Conservation (phyloP, 805 yeast genomes). For the Yarrowia osloensis region DNA sequence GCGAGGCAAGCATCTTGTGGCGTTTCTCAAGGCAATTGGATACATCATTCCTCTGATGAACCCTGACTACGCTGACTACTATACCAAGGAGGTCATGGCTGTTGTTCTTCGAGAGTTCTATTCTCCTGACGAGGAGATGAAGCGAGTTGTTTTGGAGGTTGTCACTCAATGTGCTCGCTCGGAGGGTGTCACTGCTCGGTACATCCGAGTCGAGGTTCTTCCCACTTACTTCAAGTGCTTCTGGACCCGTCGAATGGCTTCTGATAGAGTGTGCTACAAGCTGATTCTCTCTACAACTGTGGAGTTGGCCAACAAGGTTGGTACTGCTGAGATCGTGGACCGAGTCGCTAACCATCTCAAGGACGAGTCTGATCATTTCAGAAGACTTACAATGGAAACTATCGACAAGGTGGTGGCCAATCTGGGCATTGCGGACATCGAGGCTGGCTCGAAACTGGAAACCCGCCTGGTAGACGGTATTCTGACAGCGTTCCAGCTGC, state of each 20-base stretch:
- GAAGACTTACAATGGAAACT: constrained; percentile 77
- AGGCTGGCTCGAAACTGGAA: constrained; percentile 54
- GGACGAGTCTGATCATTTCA: constrained; percentile 79
- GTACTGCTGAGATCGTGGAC: constrained; percentile 61
- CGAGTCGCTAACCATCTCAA: constrained; percentile 60
- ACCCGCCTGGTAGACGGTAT: constrained; percentile 76
- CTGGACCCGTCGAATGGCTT: constrained; percentile 82
- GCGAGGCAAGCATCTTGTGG: constrained; percentile 74
- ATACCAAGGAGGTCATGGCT: constrained; percentile 70
- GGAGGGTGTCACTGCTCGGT: constrained; percentile 54
- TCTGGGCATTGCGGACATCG: constrained; percentile 60
- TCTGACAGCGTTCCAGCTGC: constrained; percentile 75
- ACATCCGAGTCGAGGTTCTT: constrained; percentile 54
- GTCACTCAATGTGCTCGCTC: constrained; percentile 66
- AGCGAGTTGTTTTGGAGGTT: constrained; percentile 66
- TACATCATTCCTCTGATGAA: constrained; percentile 83
- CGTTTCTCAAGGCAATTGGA: constrained; percentile 76
- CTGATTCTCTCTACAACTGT: constrained; percentile 73
- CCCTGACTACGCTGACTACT: constrained; percentile 74
- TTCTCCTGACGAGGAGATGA: constrained; percentile 88
- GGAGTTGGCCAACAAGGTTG: constrained; percentile 65
- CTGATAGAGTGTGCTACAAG: constrained; percentile 50
- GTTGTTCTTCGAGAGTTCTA: constrained; percentile 70
- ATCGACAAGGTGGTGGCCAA: constrained; percentile 55
- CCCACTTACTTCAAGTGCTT: constrained; percentile 67